These are phyloP conservation scores for Jatropha podagrica DNA, from an alignment of 441 rosid genomes.

Conservation along the genomic window DNA sequence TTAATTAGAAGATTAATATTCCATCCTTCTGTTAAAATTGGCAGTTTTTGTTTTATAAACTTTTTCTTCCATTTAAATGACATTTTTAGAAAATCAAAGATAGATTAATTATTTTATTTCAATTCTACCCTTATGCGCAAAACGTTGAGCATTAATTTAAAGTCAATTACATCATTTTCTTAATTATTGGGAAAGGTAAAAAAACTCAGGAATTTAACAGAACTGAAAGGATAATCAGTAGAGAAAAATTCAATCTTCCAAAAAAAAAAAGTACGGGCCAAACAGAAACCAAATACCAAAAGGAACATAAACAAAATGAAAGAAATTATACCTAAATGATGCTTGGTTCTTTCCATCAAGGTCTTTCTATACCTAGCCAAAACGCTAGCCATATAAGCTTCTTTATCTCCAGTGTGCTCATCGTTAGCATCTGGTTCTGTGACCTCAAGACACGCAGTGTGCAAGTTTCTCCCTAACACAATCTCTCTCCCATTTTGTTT, in stretches of 20 bases:
- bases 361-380: slow-evolving; percentile 80
- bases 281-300: background rate
- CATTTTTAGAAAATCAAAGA: too few species aligned
- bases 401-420: slow-evolving; percentile 82
- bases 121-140: too few species aligned
- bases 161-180: too few species aligned
- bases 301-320: background rate
- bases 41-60: too few species aligned
- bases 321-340: slow-evolving; percentile 59
- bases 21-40: too few species aligned
- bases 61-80: too few species aligned
- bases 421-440: slow-evolving; percentile 85
- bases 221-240: too few species aligned
- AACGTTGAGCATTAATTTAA: too few species aligned
- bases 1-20: too few species aligned
- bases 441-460: slow-evolving; percentile 68
- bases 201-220: too few species aligned
- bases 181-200: too few species aligned
- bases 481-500: slow-evolving; percentile 42
- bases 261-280: background rate
- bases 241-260: background rate
- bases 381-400: slow-evolving; percentile 87
- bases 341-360: slow-evolving; percentile 69
- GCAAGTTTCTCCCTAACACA: slow-evolving; percentile 75
- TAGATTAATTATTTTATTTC: too few species aligned